Conservation (phyloP, 2,329 filamentous ascomycete genomes). For the Leptographium galeiforme region DNA sequence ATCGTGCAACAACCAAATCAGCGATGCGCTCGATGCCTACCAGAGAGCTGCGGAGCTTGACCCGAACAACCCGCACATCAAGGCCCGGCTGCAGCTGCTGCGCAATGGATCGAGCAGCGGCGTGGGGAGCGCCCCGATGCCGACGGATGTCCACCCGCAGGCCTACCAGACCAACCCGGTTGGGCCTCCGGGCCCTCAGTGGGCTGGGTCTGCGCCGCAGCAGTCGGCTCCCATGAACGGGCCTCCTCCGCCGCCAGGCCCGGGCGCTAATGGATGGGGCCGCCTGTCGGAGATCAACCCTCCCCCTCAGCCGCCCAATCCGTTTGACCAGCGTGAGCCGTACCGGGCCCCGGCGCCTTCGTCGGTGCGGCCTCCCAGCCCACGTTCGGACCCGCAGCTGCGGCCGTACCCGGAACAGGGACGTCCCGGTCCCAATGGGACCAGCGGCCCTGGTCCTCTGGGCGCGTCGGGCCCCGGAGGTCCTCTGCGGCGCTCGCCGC, state of each 20-base stretch:
- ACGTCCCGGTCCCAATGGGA: constrained; percentile 25
- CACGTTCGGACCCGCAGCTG: constrained; percentile 58
- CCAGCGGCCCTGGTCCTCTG: constrained; percentile 34
- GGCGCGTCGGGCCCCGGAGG: constrained; percentile 40
- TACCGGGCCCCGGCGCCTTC: constrained; percentile 46
- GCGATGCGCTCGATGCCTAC: constrained; percentile 90
- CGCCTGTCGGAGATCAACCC: constrained; percentile 69
- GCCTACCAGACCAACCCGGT: constrained; percentile 80
- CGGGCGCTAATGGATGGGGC: constrained; percentile 42
- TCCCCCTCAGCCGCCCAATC: constrained; percentile 63
- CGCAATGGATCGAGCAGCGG: constrained; percentile 67
- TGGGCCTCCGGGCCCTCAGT: constrained; percentile 75
- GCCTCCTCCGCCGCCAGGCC: constrained; percentile 46
- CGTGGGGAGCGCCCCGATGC: constrained; percentile 65
- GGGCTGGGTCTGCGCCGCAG: constrained; percentile 58
- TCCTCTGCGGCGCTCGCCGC: constrained; percentile 36
- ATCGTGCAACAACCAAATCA: constrained; percentile 97
- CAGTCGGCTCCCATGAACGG: constrained; percentile 25
- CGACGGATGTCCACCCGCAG: constrained; percentile 91
- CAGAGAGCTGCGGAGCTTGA: constrained; percentile 89
- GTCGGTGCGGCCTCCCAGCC: constrained; percentile 61
- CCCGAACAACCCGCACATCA: constrained; percentile 87
- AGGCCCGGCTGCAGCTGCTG: constrained; percentile 79
- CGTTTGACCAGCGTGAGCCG: constrained; percentile 65
- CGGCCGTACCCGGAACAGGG: constrained; percentile 56